Percentiles rank a stretch among this genome's conserved stretches.
These are phyloP conservation scores for Solanum hybrid DNA, from an alignment of 305 asterid genomes.

Conservation along the genomic window DNA sequence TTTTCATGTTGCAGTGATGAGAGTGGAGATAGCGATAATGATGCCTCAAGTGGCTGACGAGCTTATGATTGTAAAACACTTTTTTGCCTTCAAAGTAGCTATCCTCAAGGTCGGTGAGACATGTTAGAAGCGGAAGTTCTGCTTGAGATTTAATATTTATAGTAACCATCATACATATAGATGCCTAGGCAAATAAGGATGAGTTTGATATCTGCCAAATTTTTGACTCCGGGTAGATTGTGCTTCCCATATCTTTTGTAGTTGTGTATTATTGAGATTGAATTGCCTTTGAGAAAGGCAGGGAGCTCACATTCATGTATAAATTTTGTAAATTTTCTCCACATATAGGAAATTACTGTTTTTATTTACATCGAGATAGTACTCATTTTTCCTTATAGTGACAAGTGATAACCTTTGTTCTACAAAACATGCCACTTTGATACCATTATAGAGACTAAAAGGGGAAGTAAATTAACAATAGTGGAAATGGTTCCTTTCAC, in stretches of 20 bases:
- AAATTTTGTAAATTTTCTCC: neutral
- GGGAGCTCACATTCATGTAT: neutral
- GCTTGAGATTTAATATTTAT: neutral
- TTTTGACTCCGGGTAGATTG: neutral
- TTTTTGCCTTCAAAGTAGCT: neutral
- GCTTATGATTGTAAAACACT: neutral
- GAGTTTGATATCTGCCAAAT: neutral
- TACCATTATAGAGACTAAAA: neutral
- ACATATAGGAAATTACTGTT: neutral
- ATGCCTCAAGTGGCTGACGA: constrained; percentile 21
- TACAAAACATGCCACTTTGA: neutral
- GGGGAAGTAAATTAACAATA: neutral
- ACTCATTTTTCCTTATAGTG: neutral
- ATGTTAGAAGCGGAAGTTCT: neutral
- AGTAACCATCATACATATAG: neutral
- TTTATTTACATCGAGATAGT: neutral
- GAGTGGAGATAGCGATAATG: constrained; percentile 64
- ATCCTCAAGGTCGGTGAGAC: neutral
- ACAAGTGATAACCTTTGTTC: neutral
- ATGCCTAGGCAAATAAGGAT: neutral
- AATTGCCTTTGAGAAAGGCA: neutral
- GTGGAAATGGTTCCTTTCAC: neutral
- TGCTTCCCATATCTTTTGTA: neutral
- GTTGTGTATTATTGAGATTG: neutral
- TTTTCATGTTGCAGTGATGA: constrained; percentile 53